Base-by-base conservation (phyloP, 2,329 filamentous ascomycete genomes). In the Pezizomycotina sp. region DNA sequence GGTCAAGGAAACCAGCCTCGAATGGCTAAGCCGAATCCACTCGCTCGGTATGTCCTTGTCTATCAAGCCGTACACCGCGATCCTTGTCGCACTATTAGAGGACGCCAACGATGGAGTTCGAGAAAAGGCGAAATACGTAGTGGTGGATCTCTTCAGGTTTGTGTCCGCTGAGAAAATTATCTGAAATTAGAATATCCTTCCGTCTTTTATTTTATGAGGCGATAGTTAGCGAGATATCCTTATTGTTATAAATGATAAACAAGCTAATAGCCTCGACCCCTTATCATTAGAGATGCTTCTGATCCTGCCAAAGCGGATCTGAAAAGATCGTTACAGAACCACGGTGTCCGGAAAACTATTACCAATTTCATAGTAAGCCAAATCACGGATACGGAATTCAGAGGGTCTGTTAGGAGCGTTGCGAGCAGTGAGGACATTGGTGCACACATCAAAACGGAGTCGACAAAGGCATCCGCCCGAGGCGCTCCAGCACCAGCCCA, bases 81-180 rank as follows among this genome's bases (percentile, higher is more conserved):
- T 69, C 7, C 65, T 93, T 25, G 86, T 93, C 61, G 76, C 81
- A 36, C 69, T 89, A 48, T 67, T 93, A 26, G 86, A 93, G 58
- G 84, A 93, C 56, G 78, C 83, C 6, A 86, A 92, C 55, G 77
- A 78, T 31, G 75, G 73, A 58, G 83, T 93, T 47, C 73, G 86
- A 55, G 83, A 92, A 52, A 69, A 71, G 23, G 82, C 84, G 44
- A 92, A 89, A 60, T 63, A 64, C 36, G 77, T 80, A 1, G 74
- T 93, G 31, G 78, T 93, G 42, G 79, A 89, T 46, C 67, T 95
- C 20, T 93, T 93, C 60, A 70, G 66, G 77, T 82, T 60, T 42
- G 64, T 50, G 20, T 14, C 26, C 18, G 8, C 18, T 42, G 26
- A 34, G n/a, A 10, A 4, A 16, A 12, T 7, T 16, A 32, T 13